Percentiles rank a stretch among this genome's conserved stretches.
These are phyloP conservation scores for Crucihimalaya himalaica DNA, from an alignment of 345 rosid species.

Conservation along the genomic window DNA sequence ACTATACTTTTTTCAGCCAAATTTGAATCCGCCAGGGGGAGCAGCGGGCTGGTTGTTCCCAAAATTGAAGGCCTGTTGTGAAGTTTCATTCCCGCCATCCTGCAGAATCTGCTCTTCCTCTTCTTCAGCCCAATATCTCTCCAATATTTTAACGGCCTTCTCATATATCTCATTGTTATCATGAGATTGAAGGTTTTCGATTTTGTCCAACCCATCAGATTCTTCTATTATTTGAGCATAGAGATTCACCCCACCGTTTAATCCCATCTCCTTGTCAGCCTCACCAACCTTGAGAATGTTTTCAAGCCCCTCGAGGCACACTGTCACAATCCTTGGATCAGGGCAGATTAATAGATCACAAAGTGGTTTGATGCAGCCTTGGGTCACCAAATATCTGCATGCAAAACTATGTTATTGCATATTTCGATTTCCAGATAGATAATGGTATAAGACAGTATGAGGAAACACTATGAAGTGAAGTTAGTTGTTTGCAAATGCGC, in stretches of 20 bases:
- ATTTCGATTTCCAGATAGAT: constrained; percentile 5
- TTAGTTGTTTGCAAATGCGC: constrained; percentile 8
- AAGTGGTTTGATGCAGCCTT: constrained; percentile 83
- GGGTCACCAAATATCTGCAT: constrained; percentile 64
- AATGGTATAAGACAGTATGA: constrained; percentile 12
- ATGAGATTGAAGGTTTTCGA: constrained; percentile 78
- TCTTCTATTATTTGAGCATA: constrained; percentile 75
- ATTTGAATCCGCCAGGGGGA: constrained; percentile 76
- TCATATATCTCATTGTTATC: constrained; percentile 86
- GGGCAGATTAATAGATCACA: constrained; percentile 81
- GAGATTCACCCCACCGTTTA: constrained; percentile 55
- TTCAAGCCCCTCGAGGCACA: constrained; percentile 85
- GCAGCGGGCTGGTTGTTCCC: constrained; percentile 54
- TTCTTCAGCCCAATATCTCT: constrained; percentile 83
- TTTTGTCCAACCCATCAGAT: constrained; percentile 71
- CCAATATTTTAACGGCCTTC: constrained; percentile 79
- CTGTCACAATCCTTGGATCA: constrained; percentile 81
- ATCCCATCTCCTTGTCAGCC: constrained; percentile 71
- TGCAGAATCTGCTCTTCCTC: constrained; percentile 52
- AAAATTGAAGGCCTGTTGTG: constrained; percentile 51
- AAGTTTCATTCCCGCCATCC: constrained; percentile 45
- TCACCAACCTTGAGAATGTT: constrained; percentile 85
- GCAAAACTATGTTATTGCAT: constrained; percentile 26
- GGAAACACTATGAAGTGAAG: constrained; percentile 23
- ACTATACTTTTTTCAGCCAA: constrained; percentile 48